A percentile compares a stretch with the other conserved stretches of the same genome.
Evolutionary conservation across 1,139 yeast genomes (phyloP).

Genomic region (Lodderomyces pseudojiufengensis): DNA sequence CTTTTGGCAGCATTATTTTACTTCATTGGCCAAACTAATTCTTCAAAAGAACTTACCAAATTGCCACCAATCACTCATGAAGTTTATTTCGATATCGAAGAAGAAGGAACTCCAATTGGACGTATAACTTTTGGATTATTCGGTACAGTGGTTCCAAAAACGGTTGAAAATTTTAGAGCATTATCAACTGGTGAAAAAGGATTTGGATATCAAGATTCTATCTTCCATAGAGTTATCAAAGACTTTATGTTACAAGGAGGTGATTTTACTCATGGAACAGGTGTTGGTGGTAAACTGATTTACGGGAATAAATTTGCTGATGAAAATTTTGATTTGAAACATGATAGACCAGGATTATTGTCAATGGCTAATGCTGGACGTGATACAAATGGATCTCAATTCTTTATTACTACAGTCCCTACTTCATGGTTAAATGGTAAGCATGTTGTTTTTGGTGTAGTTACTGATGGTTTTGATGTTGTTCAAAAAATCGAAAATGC

Average conservation of each 20-base stretch:
- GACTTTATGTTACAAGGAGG: slow-evolving; percentile 64
- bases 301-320: slow-evolving; percentile 56
- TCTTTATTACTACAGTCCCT: slow-evolving; percentile 59
- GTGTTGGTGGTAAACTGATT: slow-evolving; percentile 59
- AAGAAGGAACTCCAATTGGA: slow-evolving; percentile 73
- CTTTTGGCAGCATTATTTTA: slow-evolving; percentile 19
- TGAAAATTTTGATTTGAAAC: slow-evolving; percentile 55
- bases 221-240: slow-evolving; percentile 57
- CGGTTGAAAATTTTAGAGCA: slow-evolving; percentile 55
- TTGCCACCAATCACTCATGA: slow-evolving; percentile 65
- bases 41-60: slow-evolving; percentile 28
- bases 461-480: slow-evolving; percentile 63
- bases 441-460: slow-evolving; percentile 83
- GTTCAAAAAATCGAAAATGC: slow-evolving; percentile 54
- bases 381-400: slow-evolving; percentile 62
- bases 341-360: slow-evolving; percentile 55
- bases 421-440: slow-evolving; percentile 64
- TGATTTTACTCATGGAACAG: slow-evolving; percentile 57
- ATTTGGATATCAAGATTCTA: slow-evolving; percentile 47
- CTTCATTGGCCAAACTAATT: slow-evolving; percentile 18
- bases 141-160: slow-evolving; percentile 62
- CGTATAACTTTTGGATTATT: slow-evolving; percentile 65
- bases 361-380: slow-evolving; percentile 67
- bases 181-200: slow-evolving; percentile 61
- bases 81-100: slow-evolving; percentile 83